phyloP scores from a whole-genome alignment of 495 filamentous ascomycete genomes.

The Aspergillus biplanus region DNA sequence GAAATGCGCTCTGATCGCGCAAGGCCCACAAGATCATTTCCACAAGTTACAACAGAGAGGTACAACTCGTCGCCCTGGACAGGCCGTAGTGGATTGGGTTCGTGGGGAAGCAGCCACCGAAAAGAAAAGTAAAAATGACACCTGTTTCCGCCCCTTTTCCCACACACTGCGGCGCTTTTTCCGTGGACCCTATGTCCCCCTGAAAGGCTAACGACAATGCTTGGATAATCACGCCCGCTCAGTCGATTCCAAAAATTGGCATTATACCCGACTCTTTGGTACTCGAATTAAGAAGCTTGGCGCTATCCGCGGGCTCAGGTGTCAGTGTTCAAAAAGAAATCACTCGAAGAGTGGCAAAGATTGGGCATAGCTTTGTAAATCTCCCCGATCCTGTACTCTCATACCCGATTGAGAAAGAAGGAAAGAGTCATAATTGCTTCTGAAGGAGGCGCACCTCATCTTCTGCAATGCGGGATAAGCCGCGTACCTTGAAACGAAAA shows the following conservation, averaged over 20 bases:
- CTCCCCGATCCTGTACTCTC: neutral
- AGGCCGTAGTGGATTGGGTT: neutral
- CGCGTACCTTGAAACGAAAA: neutral
- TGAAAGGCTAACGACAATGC: neutral
- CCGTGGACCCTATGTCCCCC: neutral
- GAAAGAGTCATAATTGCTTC: neutral
- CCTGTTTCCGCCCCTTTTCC: neutral
- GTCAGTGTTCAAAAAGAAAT: neutral
- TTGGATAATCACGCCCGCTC: neutral
- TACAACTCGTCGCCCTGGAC: neutral
- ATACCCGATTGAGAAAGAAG: neutral
- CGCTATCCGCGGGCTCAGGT: constrained; percentile 7
- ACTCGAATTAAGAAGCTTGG: constrained; percentile 22
- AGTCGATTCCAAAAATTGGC: neutral
- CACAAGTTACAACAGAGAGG: neutral
- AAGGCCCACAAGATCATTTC: neutral
- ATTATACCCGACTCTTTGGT: constrained; percentile 21
- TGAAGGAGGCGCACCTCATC: neutral
- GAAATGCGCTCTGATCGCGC: constrained; percentile 1
- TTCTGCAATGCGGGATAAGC: neutral
- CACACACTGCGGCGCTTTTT: neutral
- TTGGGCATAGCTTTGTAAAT: neutral
- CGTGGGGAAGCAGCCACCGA: constrained; percentile 5
- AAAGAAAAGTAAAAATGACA: neutral
- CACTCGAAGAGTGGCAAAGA: neutral